Conservation (phyloP, 2,329 filamentous ascomycete species). For the Penicillium sp. region DNA sequence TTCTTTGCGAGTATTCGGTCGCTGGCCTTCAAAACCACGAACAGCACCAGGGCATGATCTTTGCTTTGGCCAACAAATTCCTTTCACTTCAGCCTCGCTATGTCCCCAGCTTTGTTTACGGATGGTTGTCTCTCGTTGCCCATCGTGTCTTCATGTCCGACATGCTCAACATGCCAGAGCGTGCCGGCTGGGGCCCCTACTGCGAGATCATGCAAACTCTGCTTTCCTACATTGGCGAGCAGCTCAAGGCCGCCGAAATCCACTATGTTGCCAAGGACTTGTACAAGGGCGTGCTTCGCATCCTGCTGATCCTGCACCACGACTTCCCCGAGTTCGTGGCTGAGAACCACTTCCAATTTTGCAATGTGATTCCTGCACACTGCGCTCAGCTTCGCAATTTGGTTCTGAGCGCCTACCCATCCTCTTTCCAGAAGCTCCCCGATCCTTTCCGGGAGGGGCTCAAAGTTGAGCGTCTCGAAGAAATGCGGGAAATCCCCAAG, state of each 20-base stretch:
- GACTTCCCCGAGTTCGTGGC: conserved; percentile 93
- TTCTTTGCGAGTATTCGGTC: conserved; percentile 73
- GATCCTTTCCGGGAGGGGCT: conserved; percentile 73
- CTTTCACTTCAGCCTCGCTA: conserved; percentile 72
- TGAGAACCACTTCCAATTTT: conserved; percentile 81
- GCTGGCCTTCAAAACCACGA: conserved; percentile 61
- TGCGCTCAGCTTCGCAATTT: conserved; percentile 88
- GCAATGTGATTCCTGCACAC: conserved; percentile 76
- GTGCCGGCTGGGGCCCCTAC: conserved; percentile 74
- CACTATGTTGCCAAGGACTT: conserved; percentile 74
- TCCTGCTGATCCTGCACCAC: conserved; percentile 83
- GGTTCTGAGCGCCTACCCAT: conserved; percentile 77
- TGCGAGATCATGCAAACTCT: conserved; percentile 72
- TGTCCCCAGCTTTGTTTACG: conserved; percentile 81
- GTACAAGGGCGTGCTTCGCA: conserved; percentile 79
- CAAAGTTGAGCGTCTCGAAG: conserved; percentile 75
- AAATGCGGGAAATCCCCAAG: conserved; percentile 68
- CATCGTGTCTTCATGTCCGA: conserved; percentile 83
- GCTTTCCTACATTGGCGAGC: conserved; percentile 73
- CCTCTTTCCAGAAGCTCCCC: conserved; percentile 68
- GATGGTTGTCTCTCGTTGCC: conserved; percentile 79
- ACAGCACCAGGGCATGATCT: conserved; percentile 68
- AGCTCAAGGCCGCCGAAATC: conserved; percentile 73
- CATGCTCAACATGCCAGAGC: conserved; percentile 68
- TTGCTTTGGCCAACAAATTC: conserved; percentile 72